These are phyloP conservation scores for Alternaria sp. DNA, from an alignment of 2,329 filamentous ascomycete species.

Conservation along the genomic window DNA sequence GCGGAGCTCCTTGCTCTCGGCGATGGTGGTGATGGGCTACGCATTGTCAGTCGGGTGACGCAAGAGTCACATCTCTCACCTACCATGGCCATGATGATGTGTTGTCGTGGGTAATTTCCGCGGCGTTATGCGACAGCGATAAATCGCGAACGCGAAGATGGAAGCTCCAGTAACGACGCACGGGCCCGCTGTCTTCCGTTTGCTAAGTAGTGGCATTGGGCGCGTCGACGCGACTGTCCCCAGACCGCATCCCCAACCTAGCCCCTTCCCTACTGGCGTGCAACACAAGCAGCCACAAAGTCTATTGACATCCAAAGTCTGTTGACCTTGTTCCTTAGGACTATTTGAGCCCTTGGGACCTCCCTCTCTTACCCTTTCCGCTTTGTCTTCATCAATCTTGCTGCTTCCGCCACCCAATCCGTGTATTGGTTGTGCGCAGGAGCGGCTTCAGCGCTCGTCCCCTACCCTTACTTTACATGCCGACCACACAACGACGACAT, in stretches of 20 bases:
- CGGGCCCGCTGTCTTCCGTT: conserved; percentile 8
- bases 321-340: not conserved
- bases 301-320: not conserved
- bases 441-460: not conserved
- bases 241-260: not conserved
- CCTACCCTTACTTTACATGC: not conserved
- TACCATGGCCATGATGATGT: conserved; percentile 45
- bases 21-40: conserved; percentile 76
- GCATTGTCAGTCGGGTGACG: conserved; percentile 21
- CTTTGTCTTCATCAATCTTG: not conserved
- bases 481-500: not conserved
- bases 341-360: not conserved
- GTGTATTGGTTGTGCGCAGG: conserved; percentile 6
- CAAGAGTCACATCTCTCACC: conserved; percentile 9
- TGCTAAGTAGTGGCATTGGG: not conserved
- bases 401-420: conserved; percentile 2
- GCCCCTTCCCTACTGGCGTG: not conserved
- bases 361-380: too few species aligned
- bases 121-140: conserved; percentile 21
- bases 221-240: too few species aligned
- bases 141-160: conserved; percentile 28
- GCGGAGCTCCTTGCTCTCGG: conserved; percentile 94
- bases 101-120: conserved; percentile 8
- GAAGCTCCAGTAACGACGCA: conserved; percentile 19
- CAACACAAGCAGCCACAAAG: not conserved